phyloP scores from a whole-genome alignment of 129 eudicot species.

The Flaveria trinervia region DNA sequence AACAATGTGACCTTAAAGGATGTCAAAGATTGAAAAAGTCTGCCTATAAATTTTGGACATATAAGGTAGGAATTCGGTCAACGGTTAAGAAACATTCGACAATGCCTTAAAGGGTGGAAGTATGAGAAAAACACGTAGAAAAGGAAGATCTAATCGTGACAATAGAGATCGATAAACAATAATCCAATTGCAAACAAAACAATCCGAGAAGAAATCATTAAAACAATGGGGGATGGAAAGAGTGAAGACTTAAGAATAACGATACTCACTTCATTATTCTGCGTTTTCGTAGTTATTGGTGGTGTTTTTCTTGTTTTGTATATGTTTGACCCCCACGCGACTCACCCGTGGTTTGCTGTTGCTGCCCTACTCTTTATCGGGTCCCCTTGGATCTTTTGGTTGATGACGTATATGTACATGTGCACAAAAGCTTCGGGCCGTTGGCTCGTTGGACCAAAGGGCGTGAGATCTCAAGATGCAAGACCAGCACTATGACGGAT shows the following conservation, averaged over 20 bases:
- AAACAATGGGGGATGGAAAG: conserved; percentile 52
- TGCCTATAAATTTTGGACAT: conserved; percentile 24
- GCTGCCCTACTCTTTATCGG: conserved; percentile 53
- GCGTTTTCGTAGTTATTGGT: conserved; percentile 44
- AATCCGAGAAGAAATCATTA: not conserved
- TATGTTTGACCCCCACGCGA: conserved; percentile 36
- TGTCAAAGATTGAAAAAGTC: conserved; percentile 16
- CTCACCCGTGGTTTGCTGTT: conserved; percentile 57
- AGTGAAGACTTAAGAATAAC: conserved; percentile 52
- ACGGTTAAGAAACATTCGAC: not conserved
- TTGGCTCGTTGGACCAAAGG: conserved; percentile 10
- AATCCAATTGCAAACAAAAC: not conserved
- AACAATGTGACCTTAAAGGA: not conserved
- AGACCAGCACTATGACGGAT: not conserved
- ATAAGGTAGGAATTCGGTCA: conserved; percentile 18
- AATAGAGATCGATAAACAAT: not conserved
- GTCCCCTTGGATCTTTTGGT: conserved; percentile 74
- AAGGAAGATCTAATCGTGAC: not conserved
- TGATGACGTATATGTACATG: conserved; percentile 57
- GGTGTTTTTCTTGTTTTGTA: conserved; percentile 54
- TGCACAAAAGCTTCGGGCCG: conserved; percentile 44
- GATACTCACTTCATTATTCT: conserved; percentile 43
- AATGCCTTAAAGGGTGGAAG: conserved; percentile 11
- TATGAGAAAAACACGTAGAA: conserved; percentile 6
- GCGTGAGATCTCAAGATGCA: conserved; percentile 26